Conservation (phyloP, 202 grass and related monocot genomes). For the Miscanthus sacchariflorus region DNA sequence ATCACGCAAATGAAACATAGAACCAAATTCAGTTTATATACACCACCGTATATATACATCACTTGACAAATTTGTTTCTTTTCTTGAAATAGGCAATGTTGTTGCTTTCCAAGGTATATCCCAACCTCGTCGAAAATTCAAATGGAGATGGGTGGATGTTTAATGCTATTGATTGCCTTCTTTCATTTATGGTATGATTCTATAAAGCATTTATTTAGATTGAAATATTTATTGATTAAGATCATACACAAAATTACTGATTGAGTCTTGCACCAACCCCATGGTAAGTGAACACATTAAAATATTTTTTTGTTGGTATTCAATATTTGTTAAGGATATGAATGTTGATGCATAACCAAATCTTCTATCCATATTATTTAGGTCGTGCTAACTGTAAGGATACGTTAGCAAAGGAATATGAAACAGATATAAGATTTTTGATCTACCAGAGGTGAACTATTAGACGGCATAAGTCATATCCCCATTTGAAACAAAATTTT, state of each 20-base stretch:
- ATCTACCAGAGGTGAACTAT: neutral
- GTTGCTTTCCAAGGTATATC: slow-evolving; percentile 14
- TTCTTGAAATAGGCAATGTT: slow-evolving; percentile 10
- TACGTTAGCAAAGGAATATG: too few relatives aligned
- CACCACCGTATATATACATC: neutral
- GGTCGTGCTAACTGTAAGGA: too few relatives aligned
- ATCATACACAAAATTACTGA: neutral
- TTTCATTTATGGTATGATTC: slow-evolving; percentile 27
- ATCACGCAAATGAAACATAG: too few relatives aligned
- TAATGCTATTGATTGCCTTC: slow-evolving; percentile 30
- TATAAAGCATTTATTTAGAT: neutral
- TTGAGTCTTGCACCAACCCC: neutral
- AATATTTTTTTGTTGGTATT: neutral
- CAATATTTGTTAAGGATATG: neutral
- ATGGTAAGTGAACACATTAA: neutral
- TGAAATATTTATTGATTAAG: neutral
- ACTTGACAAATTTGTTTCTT: neutral
- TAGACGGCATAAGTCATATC: neutral
- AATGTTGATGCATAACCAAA: too few relatives aligned
- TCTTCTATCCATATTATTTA: too few relatives aligned
- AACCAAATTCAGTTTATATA: too few relatives aligned
- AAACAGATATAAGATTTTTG: neutral
- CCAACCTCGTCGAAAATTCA: neutral
- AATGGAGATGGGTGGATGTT: neutral
- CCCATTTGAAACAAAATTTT: too few relatives aligned